A percentile compares a stretch with the other conserved stretches of the same genome.
These are phyloP conservation scores for Trichoderma sp. DNA, from an alignment of 2,329 filamentous ascomycete genomes.

Conservation along the genomic window DNA sequence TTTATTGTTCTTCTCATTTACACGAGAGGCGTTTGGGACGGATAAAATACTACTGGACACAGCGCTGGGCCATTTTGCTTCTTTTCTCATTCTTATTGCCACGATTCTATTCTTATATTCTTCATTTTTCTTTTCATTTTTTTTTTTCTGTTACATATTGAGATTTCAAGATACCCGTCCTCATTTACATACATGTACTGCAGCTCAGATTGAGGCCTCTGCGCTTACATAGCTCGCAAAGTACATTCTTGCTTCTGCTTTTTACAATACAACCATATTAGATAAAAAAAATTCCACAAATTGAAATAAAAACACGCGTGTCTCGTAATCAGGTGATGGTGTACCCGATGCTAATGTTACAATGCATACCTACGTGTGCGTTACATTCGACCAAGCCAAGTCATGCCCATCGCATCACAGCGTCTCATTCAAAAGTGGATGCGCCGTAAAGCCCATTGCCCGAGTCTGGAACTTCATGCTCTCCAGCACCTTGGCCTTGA, in stretches of 20 bases:
- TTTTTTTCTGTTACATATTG: not conserved
- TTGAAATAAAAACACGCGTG: not conserved
- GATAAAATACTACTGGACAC: not conserved
- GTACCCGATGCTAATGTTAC: not conserved
- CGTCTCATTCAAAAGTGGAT: slow-evolving; percentile 41
- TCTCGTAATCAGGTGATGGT: not conserved
- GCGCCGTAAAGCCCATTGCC: slow-evolving; percentile 49
- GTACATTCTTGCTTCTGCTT: not conserved
- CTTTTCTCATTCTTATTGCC: not conserved
- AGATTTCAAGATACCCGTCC: slow-evolving; percentile 19
- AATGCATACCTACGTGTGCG: not conserved
- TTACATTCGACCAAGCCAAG: not conserved
- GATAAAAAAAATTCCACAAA: not conserved
- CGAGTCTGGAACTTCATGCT: slow-evolving; percentile 75
- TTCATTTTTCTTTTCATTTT: not conserved
- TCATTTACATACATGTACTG: slow-evolving; percentile 12
- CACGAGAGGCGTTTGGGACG: slow-evolving; percentile 11
- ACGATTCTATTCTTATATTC: not conserved
- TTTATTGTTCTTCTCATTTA: not conserved
- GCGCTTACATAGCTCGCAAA: not conserved
- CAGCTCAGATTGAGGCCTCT: slow-evolving; percentile 14
- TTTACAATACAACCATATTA: not conserved
- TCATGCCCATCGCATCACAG: slow-evolving; percentile 25
- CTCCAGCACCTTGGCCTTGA: slow-evolving; percentile 68
- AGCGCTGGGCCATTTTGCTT: not conserved